These are phyloP conservation scores for Backusella mclennaniae DNA, from an alignment of 192 early-diverging fungal species.

Conservation along the genomic window DNA sequence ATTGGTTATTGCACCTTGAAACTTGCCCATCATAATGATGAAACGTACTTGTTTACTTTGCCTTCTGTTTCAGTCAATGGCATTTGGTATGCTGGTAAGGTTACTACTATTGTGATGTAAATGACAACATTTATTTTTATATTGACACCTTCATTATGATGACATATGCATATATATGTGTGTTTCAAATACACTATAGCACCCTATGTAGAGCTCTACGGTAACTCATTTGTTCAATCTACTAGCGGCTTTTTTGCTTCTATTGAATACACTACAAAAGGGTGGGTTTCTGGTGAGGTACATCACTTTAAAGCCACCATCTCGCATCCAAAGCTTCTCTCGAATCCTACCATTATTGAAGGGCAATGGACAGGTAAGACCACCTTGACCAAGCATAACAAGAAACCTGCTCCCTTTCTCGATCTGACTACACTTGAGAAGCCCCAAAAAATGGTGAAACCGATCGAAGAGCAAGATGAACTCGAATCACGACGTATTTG, in stretches of 20 bases:
- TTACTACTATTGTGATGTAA: neutral
- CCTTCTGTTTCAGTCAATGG: slow-evolving; percentile 76
- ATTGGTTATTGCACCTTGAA: slow-evolving; percentile 71
- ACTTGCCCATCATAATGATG: slow-evolving; percentile 53
- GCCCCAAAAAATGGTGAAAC: slow-evolving; percentile 54
- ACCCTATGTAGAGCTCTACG: slow-evolving; percentile 57
- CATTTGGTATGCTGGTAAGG: slow-evolving; percentile 53
- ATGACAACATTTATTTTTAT: neutral
- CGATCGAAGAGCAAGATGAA: slow-evolving; percentile 55
- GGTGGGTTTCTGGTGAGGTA: slow-evolving; percentile 79
- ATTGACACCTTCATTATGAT: neutral
- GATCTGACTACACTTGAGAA: slow-evolving; percentile 54
- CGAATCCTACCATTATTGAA: slow-evolving; percentile 42
- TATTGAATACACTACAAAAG: slow-evolving; percentile 73
- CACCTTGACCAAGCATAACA: slow-evolving; percentile 49
- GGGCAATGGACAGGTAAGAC: slow-evolving; percentile 74
- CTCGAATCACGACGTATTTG: slow-evolving; percentile 73
- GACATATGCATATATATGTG: neutral
- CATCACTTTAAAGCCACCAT: slow-evolving; percentile 70
- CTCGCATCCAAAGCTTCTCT: neutral
- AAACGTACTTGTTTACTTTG: slow-evolving; percentile 69
- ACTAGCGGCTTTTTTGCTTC: slow-evolving; percentile 56
- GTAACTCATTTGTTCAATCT: slow-evolving; percentile 61
- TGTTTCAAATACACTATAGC: slow-evolving; percentile 22
- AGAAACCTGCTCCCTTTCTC: slow-evolving; percentile 54